Percentiles rank a stretch among this genome's conserved stretches.
Conservation (phyloP, 768 basidiomycete genomes). For the Calocybe gangraenosa region DNA sequence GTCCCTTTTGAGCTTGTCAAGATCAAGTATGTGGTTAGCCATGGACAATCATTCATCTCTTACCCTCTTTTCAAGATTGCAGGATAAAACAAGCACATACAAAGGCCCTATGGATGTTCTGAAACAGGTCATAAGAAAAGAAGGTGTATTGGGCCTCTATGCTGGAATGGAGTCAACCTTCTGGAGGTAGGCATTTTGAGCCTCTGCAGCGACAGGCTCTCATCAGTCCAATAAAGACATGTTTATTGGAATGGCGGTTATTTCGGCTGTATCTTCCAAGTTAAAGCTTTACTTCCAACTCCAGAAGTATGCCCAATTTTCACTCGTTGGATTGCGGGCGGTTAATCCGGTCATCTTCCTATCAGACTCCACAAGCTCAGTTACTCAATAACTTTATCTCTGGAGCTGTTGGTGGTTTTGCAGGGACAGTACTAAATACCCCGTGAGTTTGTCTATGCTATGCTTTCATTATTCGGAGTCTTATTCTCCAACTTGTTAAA, state of each 20-base stretch:
- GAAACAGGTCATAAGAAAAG: slow-evolving; percentile 67
- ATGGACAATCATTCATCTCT: too few species aligned
- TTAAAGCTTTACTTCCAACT: slow-evolving; percentile 76
- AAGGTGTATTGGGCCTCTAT: slow-evolving; percentile 84
- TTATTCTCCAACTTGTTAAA: slow-evolving; percentile 13
- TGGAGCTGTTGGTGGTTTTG: slow-evolving; percentile 84
- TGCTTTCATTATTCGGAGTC: not conserved
- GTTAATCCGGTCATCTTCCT: not conserved
- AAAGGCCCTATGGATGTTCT: slow-evolving; percentile 92
- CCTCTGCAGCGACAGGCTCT: not conserved
- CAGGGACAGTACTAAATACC: slow-evolving; percentile 89
- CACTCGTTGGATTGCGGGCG: not conserved
- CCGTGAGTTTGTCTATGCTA: slow-evolving; percentile 48
- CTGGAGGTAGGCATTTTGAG: slow-evolving; percentile 69
- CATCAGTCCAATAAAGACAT: slow-evolving; percentile 44
- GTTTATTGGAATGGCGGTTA: slow-evolving; percentile 95
- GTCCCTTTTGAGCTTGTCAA: slow-evolving; percentile 97
- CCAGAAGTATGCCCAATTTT: slow-evolving; percentile 57
- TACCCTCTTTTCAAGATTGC: slow-evolving; percentile 49
- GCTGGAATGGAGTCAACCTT: slow-evolving; percentile 97
- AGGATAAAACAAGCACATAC: slow-evolving; percentile 90
- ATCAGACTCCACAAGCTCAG: slow-evolving; percentile 59
- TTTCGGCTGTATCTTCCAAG: slow-evolving; percentile 90
- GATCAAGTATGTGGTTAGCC: slow-evolving; percentile 64
- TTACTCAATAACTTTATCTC: slow-evolving; percentile 92